Percentiles rank a stretch among this genome's conserved stretches.
Evolutionary conservation across 2,329 filamentous ascomycete genomes (phyloP).

Genomic region (Ascomycota sp.): DNA sequence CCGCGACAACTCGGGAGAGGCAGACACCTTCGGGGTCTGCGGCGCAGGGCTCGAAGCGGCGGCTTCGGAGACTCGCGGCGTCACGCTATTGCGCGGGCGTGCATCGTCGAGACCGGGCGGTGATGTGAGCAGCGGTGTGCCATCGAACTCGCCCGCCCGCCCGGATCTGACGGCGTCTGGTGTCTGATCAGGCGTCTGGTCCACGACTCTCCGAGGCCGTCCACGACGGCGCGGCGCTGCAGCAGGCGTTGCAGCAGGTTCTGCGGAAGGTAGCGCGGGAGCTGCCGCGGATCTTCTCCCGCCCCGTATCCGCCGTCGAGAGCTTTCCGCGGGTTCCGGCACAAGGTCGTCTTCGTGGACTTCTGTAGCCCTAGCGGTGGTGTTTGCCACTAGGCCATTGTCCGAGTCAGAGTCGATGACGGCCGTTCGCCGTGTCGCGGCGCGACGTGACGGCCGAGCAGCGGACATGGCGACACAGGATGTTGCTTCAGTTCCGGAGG

Average conservation of each 20-base stretch:
- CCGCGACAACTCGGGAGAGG: conserved; percentile 31
- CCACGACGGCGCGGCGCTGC: conserved; percentile 20
- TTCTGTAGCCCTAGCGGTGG: conserved; percentile 23
- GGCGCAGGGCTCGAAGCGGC: conserved; percentile 17
- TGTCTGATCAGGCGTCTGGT: background rate
- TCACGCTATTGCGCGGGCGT: conserved; percentile 44
- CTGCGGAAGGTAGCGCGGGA: background rate
- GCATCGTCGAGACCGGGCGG: too few species aligned
- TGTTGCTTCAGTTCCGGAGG: too few species aligned
- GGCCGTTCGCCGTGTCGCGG: conserved; percentile 42
- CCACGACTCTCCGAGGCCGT: conserved; percentile 19
- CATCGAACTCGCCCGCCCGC: conserved; percentile 4
- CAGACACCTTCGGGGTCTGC: conserved; percentile 27
- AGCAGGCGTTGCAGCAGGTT: conserved; percentile 16
- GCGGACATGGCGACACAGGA: conserved; percentile 9
- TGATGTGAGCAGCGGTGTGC: too few species aligned
- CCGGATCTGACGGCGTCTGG: background rate
- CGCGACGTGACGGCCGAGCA: conserved; percentile 16
- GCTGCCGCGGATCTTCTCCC: conserved; percentile 21
- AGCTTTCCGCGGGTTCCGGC: conserved; percentile 39
- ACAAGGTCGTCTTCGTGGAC: conserved; percentile 59
- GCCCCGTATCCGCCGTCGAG: conserved; percentile 25
- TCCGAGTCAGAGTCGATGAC: conserved; percentile 58
- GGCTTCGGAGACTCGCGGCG: conserved; percentile 18
- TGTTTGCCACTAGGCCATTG: conserved; percentile 38